Percentiles rank a stretch among this genome's conserved stretches.
Evolutionary conservation across 176 grass and related monocot species (phyloP).

Genomic region (Phoenix dactylifera): DNA sequence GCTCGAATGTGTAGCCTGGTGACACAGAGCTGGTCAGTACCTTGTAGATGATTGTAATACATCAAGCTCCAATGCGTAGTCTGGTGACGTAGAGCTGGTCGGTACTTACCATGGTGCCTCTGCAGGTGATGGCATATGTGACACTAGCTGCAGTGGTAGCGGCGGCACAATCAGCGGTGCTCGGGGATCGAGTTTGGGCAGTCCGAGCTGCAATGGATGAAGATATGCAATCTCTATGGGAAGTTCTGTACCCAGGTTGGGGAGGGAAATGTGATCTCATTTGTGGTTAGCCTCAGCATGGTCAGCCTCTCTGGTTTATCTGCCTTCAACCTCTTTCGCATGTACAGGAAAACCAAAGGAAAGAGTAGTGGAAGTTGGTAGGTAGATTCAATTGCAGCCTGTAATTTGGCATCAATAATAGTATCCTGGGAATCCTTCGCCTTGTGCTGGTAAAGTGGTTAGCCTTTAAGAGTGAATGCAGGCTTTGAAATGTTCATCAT

Average conservation of each 20-base stretch:
- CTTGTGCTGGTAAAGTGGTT: too few relatives aligned
- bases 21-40: too few relatives aligned
- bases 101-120: neutral
- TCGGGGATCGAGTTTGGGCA: slow-evolving; percentile 51
- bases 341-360: slow-evolving; percentile 37
- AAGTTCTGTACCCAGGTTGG: slow-evolving; percentile 65
- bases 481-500: too few relatives aligned
- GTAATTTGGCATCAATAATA: neutral
- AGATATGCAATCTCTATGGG: slow-evolving; percentile 69
- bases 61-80: too few relatives aligned
- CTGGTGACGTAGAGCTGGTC: too few relatives aligned
- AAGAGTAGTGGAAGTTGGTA: slow-evolving; percentile 10
- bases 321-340: slow-evolving; percentile 82
- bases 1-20: too few relatives aligned
- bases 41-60: too few relatives aligned
- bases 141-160: slow-evolving; percentile 44
- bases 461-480: neutral
- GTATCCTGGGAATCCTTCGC: neutral
- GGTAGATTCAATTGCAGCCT: slow-evolving; percentile 3
- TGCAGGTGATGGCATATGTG: slow-evolving; percentile 60
- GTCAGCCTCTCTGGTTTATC: slow-evolving; percentile 50
- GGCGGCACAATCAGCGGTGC: slow-evolving; percentile 44
- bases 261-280: slow-evolving; percentile 34
- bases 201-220: slow-evolving; percentile 87
- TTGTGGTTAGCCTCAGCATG: slow-evolving; percentile 33